Evolutionary conservation across 345 rosid species (phyloP).

Genomic region (Ceriops decandra): DNA sequence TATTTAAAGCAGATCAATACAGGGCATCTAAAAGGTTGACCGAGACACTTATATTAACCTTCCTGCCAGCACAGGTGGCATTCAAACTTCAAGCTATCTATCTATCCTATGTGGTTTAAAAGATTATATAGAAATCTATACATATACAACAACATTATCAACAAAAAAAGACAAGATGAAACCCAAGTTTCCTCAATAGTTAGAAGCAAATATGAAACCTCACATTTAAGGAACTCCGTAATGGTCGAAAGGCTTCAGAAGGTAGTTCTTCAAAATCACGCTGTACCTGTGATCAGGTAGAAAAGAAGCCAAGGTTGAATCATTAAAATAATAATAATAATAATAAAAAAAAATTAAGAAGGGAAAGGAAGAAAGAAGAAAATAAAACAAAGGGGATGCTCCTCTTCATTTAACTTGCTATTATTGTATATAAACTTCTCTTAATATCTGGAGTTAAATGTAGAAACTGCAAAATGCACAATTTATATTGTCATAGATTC

Average conservation of each 20-base stretch:
- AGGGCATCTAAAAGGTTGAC: neutral
- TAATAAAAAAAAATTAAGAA: too few relatives aligned
- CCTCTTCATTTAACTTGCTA: neutral
- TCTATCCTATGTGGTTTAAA: neutral
- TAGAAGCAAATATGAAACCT: conserved; percentile 18
- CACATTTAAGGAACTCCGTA: conserved; percentile 79
- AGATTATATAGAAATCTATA: neutral
- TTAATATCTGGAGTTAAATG: neutral
- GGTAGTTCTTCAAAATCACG: conserved; percentile 98
- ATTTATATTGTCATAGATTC: too few relatives aligned
- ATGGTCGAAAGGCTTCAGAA: conserved; percentile 80
- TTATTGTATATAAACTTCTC: neutral
- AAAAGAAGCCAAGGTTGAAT: conserved; percentile 6
- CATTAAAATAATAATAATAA: neutral
- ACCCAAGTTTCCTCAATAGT: conserved; percentile 9
- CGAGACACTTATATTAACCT: neutral
- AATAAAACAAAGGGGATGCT: neutral
- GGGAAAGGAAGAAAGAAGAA: neutral
- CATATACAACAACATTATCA: neutral
- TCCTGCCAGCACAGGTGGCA: neutral
- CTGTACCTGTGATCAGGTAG: conserved; percentile 63
- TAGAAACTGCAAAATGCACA: too few relatives aligned
- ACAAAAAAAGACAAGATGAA: neutral
- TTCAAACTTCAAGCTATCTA: neutral
- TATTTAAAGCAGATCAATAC: neutral